These are phyloP conservation scores for Babesia bovis DNA, from an alignment of 169 alveolate species.

Conservation along the genomic window DNA sequence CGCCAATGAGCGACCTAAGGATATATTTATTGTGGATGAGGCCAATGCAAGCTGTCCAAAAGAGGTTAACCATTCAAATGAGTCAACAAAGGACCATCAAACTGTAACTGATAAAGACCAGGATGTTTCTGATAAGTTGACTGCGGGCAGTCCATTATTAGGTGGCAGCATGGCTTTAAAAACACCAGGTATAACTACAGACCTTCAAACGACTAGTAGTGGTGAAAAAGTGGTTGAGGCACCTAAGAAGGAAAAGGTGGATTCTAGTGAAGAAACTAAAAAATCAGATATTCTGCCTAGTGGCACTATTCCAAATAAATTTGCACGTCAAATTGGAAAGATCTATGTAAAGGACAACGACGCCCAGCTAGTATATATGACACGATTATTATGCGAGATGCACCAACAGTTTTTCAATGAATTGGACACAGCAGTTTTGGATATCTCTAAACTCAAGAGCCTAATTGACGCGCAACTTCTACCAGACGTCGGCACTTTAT, in stretches of 20 bases:
- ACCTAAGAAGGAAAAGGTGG: not conserved
- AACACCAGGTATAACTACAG: not conserved
- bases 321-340: conserved; percentile 21
- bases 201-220: not conserved
- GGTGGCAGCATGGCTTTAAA: not conserved
- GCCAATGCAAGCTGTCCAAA: not conserved
- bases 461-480: conserved; percentile 1
- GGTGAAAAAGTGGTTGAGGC: not conserved
- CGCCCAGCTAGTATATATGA: conserved; percentile 21
- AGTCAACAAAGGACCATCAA: not conserved
- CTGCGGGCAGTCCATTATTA: not conserved
- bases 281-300: not conserved
- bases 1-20: conserved; percentile 39
- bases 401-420: conserved; percentile 10
- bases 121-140: not conserved
- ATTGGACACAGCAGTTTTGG: not conserved
- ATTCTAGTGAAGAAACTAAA: not conserved
- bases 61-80: not conserved
- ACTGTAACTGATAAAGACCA: not conserved
- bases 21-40: not conserved
- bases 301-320: not conserved
- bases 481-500: conserved; percentile 47
- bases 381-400: conserved; percentile 20
- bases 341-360: conserved; percentile 41
- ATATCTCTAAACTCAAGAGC: conserved; percentile 11